Conservation (phyloP, 2,329 filamentous ascomycete species). For the Myriosclerotinia scirpicola region DNA sequence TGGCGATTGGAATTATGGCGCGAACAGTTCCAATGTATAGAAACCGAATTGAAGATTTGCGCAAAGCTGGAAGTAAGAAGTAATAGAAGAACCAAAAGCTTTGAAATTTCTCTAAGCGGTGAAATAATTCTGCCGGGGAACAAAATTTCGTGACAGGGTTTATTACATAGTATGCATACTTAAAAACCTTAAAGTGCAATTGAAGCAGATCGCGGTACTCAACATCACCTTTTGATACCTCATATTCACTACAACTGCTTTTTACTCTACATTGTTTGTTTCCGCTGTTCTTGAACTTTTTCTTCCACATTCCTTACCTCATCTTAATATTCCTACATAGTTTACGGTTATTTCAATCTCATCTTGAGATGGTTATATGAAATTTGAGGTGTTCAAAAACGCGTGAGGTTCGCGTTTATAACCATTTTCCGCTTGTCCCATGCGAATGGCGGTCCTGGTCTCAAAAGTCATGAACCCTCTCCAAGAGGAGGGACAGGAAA, state of each 20-base stretch:
- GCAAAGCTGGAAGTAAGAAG: background rate
- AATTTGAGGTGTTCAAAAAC: conserved; percentile 19
- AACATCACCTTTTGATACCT: background rate
- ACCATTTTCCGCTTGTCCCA: conserved; percentile 5
- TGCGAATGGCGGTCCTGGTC: conserved; percentile 38
- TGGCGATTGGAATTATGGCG: conserved; percentile 8
- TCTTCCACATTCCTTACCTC: background rate
- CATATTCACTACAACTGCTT: conserved; percentile 3
- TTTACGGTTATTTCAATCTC: background rate
- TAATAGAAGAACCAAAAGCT: conserved; percentile 15
- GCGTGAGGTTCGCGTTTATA: conserved; percentile 37
- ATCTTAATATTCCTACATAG: background rate
- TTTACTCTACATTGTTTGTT: background rate
- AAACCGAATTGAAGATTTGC: conserved; percentile 6
- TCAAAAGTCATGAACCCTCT: conserved; percentile 37
- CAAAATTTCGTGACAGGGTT: background rate
- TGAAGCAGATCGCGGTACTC: conserved; percentile 16
- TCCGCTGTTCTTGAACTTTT: background rate
- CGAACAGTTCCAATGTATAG: conserved; percentile 10
- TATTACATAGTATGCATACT: background rate
- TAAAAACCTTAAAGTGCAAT: conserved; percentile 15
- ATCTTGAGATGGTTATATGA: background rate
- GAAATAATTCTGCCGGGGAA: conserved; percentile 17
- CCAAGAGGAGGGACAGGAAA: conserved; percentile 32
- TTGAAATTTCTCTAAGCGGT: conserved; percentile 26